Evolutionary conservation across 768 basidiomycete genomes (phyloP).

Genomic region (Gloeopeniophorella convolvens): DNA sequence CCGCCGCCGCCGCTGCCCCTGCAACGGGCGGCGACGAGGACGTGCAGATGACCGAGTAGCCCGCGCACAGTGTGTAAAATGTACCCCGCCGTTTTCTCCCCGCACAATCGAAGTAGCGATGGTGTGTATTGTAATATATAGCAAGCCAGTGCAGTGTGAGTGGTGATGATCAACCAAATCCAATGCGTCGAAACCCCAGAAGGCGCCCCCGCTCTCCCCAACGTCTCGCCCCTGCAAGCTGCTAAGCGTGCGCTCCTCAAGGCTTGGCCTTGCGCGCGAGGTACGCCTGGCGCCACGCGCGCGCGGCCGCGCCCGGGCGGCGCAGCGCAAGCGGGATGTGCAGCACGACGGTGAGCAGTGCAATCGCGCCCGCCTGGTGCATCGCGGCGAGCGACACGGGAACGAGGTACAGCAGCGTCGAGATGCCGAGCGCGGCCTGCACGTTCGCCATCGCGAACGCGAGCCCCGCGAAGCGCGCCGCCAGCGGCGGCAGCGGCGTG

Average conservation of each 20-base stretch:
- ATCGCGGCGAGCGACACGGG: constrained; percentile 87
- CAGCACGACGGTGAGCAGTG: constrained; percentile 75
- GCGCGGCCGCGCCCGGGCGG: constrained; percentile 60
- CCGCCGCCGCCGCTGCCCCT: constrained; percentile 34
- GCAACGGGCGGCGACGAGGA: constrained; percentile 55
- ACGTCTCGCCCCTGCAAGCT: too few species aligned
- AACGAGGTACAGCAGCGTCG: constrained; percentile 87
- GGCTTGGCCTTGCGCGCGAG: constrained; percentile 3
- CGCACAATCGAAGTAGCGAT: neutral
- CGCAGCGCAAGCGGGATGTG: constrained; percentile 70
- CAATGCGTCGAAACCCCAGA: too few species aligned
- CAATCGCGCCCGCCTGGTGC: constrained; percentile 93
- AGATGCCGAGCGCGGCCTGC: constrained; percentile 70
- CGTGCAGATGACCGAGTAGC: constrained; percentile 78
- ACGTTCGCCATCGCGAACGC: constrained; percentile 79
- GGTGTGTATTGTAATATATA: neutral
- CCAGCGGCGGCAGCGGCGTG: constrained; percentile 51
- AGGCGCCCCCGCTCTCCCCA: neutral
- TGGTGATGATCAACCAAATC: constrained; percentile 5
- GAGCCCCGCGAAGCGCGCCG: constrained; percentile 44
- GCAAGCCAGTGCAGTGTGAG: neutral
- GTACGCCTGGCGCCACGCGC: constrained; percentile 45
- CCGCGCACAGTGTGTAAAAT: constrained; percentile 4
- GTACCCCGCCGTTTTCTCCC: constrained; percentile 7
- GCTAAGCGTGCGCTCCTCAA: too few species aligned